Base-by-base conservation (phyloP, 2,329 filamentous ascomycete genomes). In the Beauveria sp. region DNA sequence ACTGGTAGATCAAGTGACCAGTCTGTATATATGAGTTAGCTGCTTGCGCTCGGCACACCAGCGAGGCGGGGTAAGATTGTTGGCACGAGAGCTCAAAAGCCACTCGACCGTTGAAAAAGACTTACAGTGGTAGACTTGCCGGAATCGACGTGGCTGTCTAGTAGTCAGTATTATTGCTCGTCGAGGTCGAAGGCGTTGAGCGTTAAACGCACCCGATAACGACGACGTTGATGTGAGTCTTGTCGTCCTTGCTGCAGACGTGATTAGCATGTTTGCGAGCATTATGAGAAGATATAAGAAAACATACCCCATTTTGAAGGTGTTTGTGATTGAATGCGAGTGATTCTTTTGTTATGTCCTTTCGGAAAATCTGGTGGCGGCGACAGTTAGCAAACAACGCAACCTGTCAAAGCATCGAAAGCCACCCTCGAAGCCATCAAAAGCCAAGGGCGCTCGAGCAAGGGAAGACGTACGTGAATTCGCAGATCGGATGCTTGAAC, bases 1-100 rank as follows among this genome's bases (percentile, higher is more conserved):
- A 97, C 90, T 99, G 93, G 92, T 97, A 97, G 90, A 99, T 97
- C 88, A 99, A 88, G 85, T 93, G 88, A 80, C 88, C 86, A 73
- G 80, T 89, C 78, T 79, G 71, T 73, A 69, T 70, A 69, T 65
- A 37, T 71, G 64, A 71, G 64, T 73, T 62, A 68, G 68, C 63
- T 66, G 9, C 34, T 41, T 43, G 55, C 26, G 22, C 46, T 30
- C 2, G 8, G 8, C 5, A 5, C n/a, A n/a, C 20, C 4, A 10
- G 14, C 14, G 26, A 64, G 61, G 66, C 64, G 58, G 65, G 64
- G 61, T 60, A 60, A 44, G 41, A 44, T 12, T 2, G 55, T 53
- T 46, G 44, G 51, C 28, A 28, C 47, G 26, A 47, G n/a, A 22
- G 48, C 48, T 2, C 6, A 18, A 26, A 8, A 26, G 56, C 28